Conservation (phyloP, 331 rosid genomes). For the Phaseolus coccineus region DNA sequence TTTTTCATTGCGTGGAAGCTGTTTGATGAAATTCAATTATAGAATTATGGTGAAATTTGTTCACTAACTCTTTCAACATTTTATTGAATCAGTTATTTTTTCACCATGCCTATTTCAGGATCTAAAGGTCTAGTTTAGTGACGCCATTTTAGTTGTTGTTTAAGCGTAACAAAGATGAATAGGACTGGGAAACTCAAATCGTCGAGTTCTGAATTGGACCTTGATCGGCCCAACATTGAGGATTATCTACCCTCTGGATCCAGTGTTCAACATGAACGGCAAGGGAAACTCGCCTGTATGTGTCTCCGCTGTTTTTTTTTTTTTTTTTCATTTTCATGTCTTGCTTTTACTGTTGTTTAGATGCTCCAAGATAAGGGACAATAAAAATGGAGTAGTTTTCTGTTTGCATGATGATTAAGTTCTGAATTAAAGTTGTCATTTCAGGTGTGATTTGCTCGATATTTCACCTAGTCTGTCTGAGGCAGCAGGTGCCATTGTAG, state of each 20-base stretch:
- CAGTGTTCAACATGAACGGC: constrained; percentile 84
- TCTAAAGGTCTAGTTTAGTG: background rate
- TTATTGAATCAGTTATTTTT: background rate
- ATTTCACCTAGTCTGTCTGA: constrained; percentile 87
- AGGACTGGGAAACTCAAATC: constrained; percentile 53
- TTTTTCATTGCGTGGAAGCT: background rate
- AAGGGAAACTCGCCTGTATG: constrained; percentile 79
- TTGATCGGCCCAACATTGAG: constrained; percentile 92
- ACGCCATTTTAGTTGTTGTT: constrained; percentile 14
- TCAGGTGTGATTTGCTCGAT: constrained; percentile 86
- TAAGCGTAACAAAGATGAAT: constrained; percentile 36
- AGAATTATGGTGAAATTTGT: background rate
- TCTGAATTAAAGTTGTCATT: background rate
- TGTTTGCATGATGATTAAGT: background rate
- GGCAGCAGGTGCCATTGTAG: constrained; percentile 98
- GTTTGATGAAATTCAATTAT: background rate
- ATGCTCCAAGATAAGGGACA: background rate
- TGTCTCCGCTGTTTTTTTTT: background rate
- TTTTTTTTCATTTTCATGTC: background rate
- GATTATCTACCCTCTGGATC: constrained; percentile 92
- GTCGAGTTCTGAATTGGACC: constrained; percentile 89
- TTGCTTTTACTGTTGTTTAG: constrained; percentile 23
- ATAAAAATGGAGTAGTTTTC: background rate
- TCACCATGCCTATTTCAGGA: background rate
- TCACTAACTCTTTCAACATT: background rate